Evolutionary conservation across 345 rosid species (phyloP), one percentile per base, ranked within the genome.

Genomic region (Cardamine resedifolia): DNA sequence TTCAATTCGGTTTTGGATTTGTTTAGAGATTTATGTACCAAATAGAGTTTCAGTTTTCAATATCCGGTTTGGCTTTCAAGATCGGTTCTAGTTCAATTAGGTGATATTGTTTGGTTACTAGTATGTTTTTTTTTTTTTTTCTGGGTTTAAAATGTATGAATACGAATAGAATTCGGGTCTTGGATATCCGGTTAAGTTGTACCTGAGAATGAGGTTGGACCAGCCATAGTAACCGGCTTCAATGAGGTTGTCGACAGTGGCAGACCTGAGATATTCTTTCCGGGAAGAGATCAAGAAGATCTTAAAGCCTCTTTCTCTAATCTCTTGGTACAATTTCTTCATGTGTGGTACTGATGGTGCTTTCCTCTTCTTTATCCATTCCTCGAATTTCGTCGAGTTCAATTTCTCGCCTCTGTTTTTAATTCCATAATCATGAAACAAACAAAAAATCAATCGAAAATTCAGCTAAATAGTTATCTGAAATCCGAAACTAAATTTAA

Each of bases 181-280:
- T 1, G 3, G n/a, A 12, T 27, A 2, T 57, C 30, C 28, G 63
- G 48, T 66, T 52, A 10, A 20, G n/a, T 26, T 14, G 38, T 85
- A 85, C 96, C 98, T 90, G 66, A 92, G 73, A 11, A 82, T 65
- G 47, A 92, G 92, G 44, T 79, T 47, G 39, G 87, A 41, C 98
- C 98, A 92, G 24, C 96, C 96, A 55, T 90, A 90, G 63, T 83
- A 90, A n/a, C 98, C 98, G 20, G 71, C 96, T 15, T 80, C 71
- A 69, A 92, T 85, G 45, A 90, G 98, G 75, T 92, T 90, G 53
- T 88, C 89, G 0, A 87, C 90, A 2, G 98, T 92, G 67, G 89
- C 69, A 52, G 93, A 85, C 81, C 98, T 77, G 30, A 90, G 84
- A 44, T 78, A 56, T 60, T 92, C 93, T 66, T 77, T 83, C 65